These are phyloP conservation scores for Penicillium macrosclerotiorum DNA, from an alignment of 495 filamentous ascomycete species.

Conservation along the genomic window DNA sequence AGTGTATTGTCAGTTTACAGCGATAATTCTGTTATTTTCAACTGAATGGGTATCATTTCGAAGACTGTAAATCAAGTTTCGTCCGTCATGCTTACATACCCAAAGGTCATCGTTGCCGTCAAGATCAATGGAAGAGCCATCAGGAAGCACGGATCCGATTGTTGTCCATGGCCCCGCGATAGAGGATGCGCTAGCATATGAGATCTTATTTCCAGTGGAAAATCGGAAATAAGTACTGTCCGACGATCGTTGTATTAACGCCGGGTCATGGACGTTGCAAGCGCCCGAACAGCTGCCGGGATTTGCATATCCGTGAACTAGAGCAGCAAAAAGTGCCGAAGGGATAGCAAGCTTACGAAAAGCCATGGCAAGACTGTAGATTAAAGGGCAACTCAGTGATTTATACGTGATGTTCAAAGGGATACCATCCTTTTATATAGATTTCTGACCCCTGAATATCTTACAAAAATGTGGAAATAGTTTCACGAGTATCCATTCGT, in stretches of 20 bases:
- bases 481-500: constrained; percentile 1
- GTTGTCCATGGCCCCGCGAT: constrained; percentile 67
- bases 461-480: background rate
- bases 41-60: background rate
- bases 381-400: background rate
- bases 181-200: constrained; percentile 57
- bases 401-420: no score
- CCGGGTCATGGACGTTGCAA: constrained; percentile 65
- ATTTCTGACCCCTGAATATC: background rate
- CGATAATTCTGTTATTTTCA: no score
- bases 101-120: constrained; percentile 61
- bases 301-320: constrained; percentile 47
- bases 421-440: background rate
- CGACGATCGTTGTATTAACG: constrained; percentile 57
- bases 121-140: constrained; percentile 59
- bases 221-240: constrained; percentile 74
- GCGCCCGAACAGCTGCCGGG: constrained; percentile 57
- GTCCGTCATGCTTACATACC: constrained; percentile 39
- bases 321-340: constrained; percentile 15
- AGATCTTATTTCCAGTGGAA: constrained; percentile 64
- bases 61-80: background rate
- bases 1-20: background rate
- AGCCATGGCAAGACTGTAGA: constrained; percentile 3
- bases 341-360: background rate
- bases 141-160: constrained; percentile 56